Conservation (phyloP, 306 rosid genomes). For the Sicyos edulis region DNA sequence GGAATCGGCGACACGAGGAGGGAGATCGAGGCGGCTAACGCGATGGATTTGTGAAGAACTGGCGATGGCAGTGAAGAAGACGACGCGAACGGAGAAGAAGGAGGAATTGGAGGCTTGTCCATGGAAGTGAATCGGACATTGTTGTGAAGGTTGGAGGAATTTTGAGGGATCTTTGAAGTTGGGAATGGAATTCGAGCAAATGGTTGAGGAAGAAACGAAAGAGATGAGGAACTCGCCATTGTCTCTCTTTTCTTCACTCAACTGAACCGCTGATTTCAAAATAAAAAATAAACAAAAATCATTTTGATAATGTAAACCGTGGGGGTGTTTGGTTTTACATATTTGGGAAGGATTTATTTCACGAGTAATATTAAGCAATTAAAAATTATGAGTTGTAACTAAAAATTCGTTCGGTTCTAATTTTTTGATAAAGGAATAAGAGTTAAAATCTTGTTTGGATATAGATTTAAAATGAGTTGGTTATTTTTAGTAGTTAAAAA, state of each 20-base stretch:
- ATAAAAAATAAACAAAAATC: not conserved
- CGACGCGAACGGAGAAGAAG: slow-evolving; percentile 20
- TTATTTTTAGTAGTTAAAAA: no score
- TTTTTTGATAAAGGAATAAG: no score
- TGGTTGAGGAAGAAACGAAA: slow-evolving; percentile 35
- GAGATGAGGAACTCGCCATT: slow-evolving; percentile 50
- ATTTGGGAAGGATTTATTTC: no score
- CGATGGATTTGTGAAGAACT: slow-evolving; percentile 46
- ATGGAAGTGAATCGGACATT: slow-evolving; percentile 27
- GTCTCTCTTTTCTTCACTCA: slow-evolving; percentile 19
- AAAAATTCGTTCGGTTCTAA: no score
- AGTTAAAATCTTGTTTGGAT: no score
- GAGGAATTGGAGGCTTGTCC: slow-evolving; percentile 15
- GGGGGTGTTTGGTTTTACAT: no score
- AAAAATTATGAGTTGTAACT: no score
- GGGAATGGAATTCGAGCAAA: slow-evolving; percentile 30
- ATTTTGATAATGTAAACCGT: no score
- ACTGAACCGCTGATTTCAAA: not conserved
- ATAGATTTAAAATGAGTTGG: no score
- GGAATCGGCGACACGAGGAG: slow-evolving; percentile 68
- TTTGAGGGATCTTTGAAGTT: slow-evolving; percentile 22
- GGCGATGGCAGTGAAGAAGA: slow-evolving; percentile 26
- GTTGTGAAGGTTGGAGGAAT: slow-evolving; percentile 22
- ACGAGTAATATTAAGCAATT: no score
- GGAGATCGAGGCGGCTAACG: slow-evolving; percentile 69